Evolutionary conservation across 495 filamentous ascomycete genomes (phyloP), one percentile per base, ranked within the genome.

Genomic region (Penicillium salamii): DNA sequence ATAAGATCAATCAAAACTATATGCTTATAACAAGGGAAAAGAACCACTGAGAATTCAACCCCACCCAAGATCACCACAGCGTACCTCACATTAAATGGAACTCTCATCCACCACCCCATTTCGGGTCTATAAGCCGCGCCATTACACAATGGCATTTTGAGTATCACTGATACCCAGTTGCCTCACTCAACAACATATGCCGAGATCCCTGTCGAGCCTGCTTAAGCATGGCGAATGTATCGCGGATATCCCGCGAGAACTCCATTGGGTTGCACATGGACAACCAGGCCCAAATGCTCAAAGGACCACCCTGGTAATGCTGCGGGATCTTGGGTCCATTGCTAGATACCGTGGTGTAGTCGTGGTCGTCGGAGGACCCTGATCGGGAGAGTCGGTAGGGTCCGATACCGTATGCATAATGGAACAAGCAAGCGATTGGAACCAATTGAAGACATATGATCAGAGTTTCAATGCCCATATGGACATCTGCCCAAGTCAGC

Each of bases 361-460:
- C 24, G 21, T 40, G 12, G 12, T 19, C 26, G 46, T 14, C 7
- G 28, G 29, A 5, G 4, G 29, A 11, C 3, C 5, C 7, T 3
- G 4, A 12, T 5, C 29, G 29, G 3, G 29, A 32, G 7, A 32
- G 13, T 29, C 15, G 41, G 48, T 70, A 70, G 1, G 59, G 59
- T 13, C 39, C 53, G 11, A 49, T 46, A 28, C 42, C 49, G 49
- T 67, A 72, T 3, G 69, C 61, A 21, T 55, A 68, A 46, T 54
- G 58, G 39, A 71, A 59, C 31, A 69, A 61, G 24, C 66, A 18
- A 15, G 63, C 55, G 36, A 70, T 66, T 3, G 63, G 53, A 1
- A 70, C 58, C 63, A 70, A 63, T 36, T 69, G 64, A 33, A 67
- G 33, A 35, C 63, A 70, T 23, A 68, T 63, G 14, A 70, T 47